Conservation (phyloP, 768 basidiomycete genomes). For the Tulasnella sp. region DNA sequence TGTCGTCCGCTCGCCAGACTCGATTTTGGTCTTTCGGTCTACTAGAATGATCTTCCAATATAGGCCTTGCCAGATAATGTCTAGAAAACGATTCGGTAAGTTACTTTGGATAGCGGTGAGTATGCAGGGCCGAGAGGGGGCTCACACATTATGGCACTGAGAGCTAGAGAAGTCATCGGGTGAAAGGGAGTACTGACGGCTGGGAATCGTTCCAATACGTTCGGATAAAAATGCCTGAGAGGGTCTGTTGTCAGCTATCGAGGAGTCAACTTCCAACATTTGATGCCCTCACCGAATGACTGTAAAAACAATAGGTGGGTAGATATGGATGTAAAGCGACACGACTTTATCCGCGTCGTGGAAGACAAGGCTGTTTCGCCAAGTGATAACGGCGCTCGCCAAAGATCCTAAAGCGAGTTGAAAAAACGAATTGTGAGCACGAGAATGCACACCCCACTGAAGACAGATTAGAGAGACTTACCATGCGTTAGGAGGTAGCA, state of each 20-base stretch:
- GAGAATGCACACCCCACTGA: too few relatives aligned
- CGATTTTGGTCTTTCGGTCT: conserved; percentile 79
- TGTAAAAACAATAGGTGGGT: conserved; percentile 82
- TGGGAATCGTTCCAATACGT: conserved; percentile 73
- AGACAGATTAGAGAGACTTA: conserved; percentile 17
- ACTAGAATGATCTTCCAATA: conserved; percentile 96
- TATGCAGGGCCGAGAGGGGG: too few relatives aligned
- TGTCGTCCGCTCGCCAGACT: conserved; percentile 83
- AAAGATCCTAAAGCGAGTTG: conserved; percentile 59
- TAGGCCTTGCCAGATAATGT: conserved; percentile 81
- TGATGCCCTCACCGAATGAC: conserved; percentile 81
- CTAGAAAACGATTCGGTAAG: too few relatives aligned
- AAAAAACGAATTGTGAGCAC: too few relatives aligned
- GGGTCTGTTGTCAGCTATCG: not conserved
- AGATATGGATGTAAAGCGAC: conserved; percentile 90
- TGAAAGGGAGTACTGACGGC: conserved; percentile 62
- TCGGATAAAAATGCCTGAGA: conserved; percentile 82
- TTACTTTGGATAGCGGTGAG: not conserved
- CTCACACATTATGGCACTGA: conserved; percentile 80
- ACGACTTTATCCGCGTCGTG: conserved; percentile 96
- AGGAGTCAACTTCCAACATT: conserved; percentile 28
- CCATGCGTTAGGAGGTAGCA: conserved; percentile 89
- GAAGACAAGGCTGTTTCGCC: conserved; percentile 97
- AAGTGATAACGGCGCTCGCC: conserved; percentile 92
- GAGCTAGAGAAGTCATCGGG: conserved; percentile 58